A percentile compares a stretch with the other conserved stretches of the same genome.
phyloP scores from a whole-genome alignment of 495 filamentous ascomycete genomes.

The Penicillium dipodomyicola region DNA sequence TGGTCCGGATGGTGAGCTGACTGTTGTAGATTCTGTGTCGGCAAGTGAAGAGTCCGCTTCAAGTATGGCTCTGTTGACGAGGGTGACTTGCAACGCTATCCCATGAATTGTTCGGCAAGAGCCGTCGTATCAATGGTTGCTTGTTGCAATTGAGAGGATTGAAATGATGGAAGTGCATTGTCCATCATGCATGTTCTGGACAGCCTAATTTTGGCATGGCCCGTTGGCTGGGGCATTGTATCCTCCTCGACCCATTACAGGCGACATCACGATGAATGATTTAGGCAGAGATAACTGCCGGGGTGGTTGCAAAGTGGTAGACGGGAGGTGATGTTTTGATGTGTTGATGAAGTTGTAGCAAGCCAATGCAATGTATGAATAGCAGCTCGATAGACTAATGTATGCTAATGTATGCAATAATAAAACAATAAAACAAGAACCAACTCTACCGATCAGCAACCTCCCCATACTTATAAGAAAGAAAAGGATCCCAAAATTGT shows the following conservation, averaged over 20 bases:
- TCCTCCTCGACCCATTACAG: constrained; percentile 53
- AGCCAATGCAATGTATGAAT: constrained; percentile 5
- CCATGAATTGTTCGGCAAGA: constrained; percentile 14
- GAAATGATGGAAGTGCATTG: not conserved
- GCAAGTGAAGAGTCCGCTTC: constrained; percentile 50
- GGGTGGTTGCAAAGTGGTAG: not conserved
- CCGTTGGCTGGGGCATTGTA: constrained; percentile 42
- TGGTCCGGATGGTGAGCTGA: constrained; percentile 23
- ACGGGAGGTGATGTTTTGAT: not conserved
- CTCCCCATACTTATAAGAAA: constrained; percentile 12
- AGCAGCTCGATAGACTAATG: constrained; percentile 1
- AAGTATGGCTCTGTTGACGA: not conserved
- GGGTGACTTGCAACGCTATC: not conserved
- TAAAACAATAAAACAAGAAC: not conserved
- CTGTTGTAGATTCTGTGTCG: constrained; percentile 62
- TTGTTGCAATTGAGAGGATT: not conserved
- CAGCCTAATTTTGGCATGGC: constrained; percentile 1
- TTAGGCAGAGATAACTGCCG: not conserved
- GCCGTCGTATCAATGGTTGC: constrained; percentile 7
- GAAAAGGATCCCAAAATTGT: not conserved
- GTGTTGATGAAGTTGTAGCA: not conserved
- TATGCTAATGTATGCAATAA: not conserved
- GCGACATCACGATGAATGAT: not conserved
- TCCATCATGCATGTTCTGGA: not conserved
- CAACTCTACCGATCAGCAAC: not conserved